phyloP scores from a whole-genome alignment of 2,329 filamentous ascomycete genomes.

The Trichophaea hybrida region DNA sequence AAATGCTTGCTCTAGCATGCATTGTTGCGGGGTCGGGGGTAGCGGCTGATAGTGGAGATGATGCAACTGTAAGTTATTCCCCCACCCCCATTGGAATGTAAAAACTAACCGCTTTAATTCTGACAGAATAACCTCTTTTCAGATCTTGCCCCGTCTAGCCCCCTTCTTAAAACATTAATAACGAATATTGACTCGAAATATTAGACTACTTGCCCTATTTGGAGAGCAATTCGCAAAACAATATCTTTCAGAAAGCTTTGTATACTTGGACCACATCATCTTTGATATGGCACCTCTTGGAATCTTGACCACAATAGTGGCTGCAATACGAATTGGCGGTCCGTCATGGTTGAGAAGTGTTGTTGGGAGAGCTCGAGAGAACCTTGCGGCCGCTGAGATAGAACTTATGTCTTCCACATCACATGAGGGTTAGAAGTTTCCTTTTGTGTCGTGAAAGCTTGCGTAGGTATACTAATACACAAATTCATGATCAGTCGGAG shows the following conservation, averaged over 20 bases:
- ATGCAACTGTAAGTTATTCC: too few relatives aligned
- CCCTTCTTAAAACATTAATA: too few relatives aligned
- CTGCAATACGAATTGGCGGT: slow-evolving; percentile 26
- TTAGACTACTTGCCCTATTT: slow-evolving; percentile 20
- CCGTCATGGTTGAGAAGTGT: slow-evolving; percentile 16
- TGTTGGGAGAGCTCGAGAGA: slow-evolving; percentile 26
- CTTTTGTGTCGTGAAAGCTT: too few relatives aligned
- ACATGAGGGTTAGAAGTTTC: slow-evolving; percentile 19
- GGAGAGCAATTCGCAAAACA: slow-evolving; percentile 30
- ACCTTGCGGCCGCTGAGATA: slow-evolving; percentile 21
- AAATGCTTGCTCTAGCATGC: too few relatives aligned
- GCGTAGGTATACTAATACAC: slow-evolving; percentile 21
- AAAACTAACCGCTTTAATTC: too few relatives aligned
- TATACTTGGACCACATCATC: not conserved
- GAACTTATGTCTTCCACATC: slow-evolving; percentile 11
- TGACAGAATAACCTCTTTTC: too few relatives aligned
- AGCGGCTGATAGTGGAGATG: too few relatives aligned
- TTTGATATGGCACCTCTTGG: slow-evolving; percentile 25
- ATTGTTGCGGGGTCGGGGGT: too few relatives aligned
- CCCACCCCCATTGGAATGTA: too few relatives aligned
- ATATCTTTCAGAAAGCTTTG: slow-evolving; percentile 27
- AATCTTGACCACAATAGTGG: slow-evolving; percentile 25
- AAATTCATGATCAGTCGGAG: slow-evolving; percentile 28
- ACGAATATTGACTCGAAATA: too few relatives aligned
- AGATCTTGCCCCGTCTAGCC: too few relatives aligned